Percentiles rank a stretch among this genome's conserved stretches.
Conservation (phyloP, 2,329 filamentous ascomycete genomes). For the Talaromyces rugulosus region DNA sequence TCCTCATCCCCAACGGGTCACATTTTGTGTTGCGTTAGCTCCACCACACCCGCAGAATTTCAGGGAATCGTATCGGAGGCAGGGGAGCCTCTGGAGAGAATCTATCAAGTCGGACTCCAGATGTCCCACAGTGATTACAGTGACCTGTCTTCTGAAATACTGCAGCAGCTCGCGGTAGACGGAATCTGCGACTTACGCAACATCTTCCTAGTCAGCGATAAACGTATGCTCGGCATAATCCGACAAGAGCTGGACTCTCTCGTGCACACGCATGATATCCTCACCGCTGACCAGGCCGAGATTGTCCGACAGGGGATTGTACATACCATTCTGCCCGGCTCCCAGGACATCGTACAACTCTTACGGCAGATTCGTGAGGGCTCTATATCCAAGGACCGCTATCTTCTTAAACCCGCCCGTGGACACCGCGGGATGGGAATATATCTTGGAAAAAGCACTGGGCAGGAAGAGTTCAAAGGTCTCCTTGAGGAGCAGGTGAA, state of each 20-base stretch:
- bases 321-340: background rate
- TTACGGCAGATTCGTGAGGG: background rate
- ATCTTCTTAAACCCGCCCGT: background rate
- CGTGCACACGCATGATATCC: background rate
- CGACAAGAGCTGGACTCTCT: constrained; percentile 14
- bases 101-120: constrained; percentile 15
- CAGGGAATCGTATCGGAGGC: background rate
- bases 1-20: constrained; percentile 18
- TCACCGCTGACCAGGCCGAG: background rate
- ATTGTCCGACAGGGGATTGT: background rate
- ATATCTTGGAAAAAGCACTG: background rate
- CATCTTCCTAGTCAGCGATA: constrained; percentile 27
- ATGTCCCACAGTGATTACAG: constrained; percentile 25
- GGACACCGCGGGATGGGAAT: background rate
- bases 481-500: background rate
- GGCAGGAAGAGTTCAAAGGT: background rate
- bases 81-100: background rate
- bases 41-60: background rate
- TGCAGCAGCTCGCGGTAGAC: constrained; percentile 18
- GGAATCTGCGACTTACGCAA: constrained; percentile 30
- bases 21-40: constrained; percentile 26
- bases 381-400: background rate
- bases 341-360: background rate
- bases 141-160: constrained; percentile 18
- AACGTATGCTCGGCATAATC: constrained; percentile 30